Base-by-base conservation (phyloP, 1,284 basidiomycete genomes). In the Amylostereum areolatum region DNA sequence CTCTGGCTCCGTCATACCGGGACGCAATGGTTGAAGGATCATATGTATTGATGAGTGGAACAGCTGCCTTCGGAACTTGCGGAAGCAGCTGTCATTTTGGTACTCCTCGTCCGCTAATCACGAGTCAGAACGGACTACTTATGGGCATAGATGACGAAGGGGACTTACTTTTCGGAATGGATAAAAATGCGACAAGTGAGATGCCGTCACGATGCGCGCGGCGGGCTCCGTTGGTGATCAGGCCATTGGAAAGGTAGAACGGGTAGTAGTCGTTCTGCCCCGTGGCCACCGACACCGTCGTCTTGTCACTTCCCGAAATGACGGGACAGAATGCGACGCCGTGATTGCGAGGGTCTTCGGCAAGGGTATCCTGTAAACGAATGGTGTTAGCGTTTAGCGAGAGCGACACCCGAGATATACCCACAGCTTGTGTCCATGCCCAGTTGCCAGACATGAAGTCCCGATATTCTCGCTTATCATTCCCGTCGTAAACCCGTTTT, bases 241-340 rank as follows among this genome's bases (percentile, higher is more conserved):
- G 51, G 2, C 58, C 53, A 3, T 53, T 47, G 12, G 55, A 57
- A 5, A 57, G n/a, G 41, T 61, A 62, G 1, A 62, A 27, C 1
- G 58, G 60, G 39, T 60, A 51, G 27, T 48, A 62, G 10, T 62
- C 54, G 4, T 43, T 52, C 3, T 62, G 51, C 2, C 60, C 60
- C 1, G 57, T 62, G 6, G 57, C 58, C 5, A 60, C 60, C 8
- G 57, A 61, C n/a, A 61, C 59, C 10, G 58, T 60, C 1, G 57
- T 61, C 41, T 61, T 61, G 42, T 61, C 55, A 32, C 51, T 56
- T n/a, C 60, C 56, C 4, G 55, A 43, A 29, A 61, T 55, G 28
- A 54, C 41, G 7, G 57, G 49, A 12, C 50, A 48, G 42, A 54
- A 55, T 40, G 47, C 51, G 28, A 52, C 7, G 6, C 55, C 56